phyloP scores from a whole-genome alignment of 305 asterid genomes.

The Caryopteris hybrid region DNA sequence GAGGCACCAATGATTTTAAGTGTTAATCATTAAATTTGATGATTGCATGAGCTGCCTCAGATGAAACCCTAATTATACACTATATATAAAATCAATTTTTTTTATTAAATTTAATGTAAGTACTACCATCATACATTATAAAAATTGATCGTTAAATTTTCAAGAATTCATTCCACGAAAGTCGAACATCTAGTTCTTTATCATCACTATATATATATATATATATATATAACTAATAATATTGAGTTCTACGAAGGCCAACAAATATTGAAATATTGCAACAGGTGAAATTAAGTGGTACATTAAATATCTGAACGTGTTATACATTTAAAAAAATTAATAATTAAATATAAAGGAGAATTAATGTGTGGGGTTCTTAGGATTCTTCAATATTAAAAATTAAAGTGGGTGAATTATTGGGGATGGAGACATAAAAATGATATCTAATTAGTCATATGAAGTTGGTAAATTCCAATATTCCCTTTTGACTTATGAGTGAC shows the following conservation, averaged over 20 bases:
- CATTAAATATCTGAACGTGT: background rate
- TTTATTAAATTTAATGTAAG: no score
- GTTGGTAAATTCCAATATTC: slow-evolving; percentile 27
- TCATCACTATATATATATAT: no score
- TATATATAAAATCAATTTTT: background rate
- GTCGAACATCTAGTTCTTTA: no score
- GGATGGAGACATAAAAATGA: slow-evolving; percentile 9
- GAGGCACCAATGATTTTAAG: slow-evolving; percentile 17
- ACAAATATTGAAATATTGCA: no score
- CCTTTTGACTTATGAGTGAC: slow-evolving; percentile 22
- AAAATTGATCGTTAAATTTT: no score
- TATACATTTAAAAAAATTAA: no score
- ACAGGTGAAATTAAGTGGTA: background rate
- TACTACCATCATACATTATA: no score
- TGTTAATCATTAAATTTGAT: slow-evolving; percentile 30
- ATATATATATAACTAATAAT: no score
- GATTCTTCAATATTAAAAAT: slow-evolving; percentile 23
- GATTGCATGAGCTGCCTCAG: slow-evolving; percentile 28
- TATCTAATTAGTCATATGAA: slow-evolving; percentile 25
- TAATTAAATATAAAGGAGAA: no score
- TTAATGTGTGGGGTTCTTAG: slow-evolving; percentile 16
- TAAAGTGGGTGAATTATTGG: slow-evolving; percentile 23
- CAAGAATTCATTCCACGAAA: no score
- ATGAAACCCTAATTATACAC: slow-evolving; percentile 20
- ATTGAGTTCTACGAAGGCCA: no score